These are phyloP conservation scores for Scytalidium sp. DNA, from an alignment of 2,329 filamentous ascomycete species.

Conservation along the genomic window DNA sequence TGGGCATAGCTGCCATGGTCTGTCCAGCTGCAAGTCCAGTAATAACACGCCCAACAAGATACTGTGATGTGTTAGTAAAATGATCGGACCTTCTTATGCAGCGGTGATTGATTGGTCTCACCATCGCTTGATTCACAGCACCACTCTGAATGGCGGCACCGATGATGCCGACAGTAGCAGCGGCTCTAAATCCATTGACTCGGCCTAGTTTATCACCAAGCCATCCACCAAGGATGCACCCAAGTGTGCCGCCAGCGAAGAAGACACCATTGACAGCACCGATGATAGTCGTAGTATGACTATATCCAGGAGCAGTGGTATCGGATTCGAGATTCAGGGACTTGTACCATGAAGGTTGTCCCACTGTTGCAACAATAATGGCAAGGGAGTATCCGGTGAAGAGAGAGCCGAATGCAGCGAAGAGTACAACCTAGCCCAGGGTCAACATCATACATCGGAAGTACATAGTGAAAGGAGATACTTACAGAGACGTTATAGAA, in stretches of 20 bases:
- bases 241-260: conserved; percentile 28
- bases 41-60: conserved; percentile 40
- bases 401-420: conserved; percentile 12
- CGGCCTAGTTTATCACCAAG: conserved; percentile 19
- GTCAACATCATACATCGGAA: background rate
- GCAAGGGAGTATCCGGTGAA: conserved; percentile 10
- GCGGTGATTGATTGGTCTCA: background rate
- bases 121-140: conserved; percentile 9
- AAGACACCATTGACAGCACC: conserved; percentile 27
- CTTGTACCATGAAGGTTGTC: conserved; percentile 10
- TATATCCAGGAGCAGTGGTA: conserved; percentile 7
- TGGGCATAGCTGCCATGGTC: conserved; percentile 10
- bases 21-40: conserved; percentile 43
- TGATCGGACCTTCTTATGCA: background rate
- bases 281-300: conserved; percentile 11
- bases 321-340: conserved; percentile 6
- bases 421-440: conserved; percentile 4
- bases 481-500: conserved; percentile 7
- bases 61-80: conserved; percentile 1
- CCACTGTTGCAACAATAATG: conserved; percentile 9
- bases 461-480: background rate
- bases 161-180: conserved; percentile 40
- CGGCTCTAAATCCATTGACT: conserved; percentile 37
- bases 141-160: conserved; percentile 38
- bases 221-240: conserved; percentile 17